Evolutionary conservation across 805 yeast species (phyloP), one percentile per base, ranked within the genome.

Genomic region (Maudiozyma saulgeensis): DNA sequence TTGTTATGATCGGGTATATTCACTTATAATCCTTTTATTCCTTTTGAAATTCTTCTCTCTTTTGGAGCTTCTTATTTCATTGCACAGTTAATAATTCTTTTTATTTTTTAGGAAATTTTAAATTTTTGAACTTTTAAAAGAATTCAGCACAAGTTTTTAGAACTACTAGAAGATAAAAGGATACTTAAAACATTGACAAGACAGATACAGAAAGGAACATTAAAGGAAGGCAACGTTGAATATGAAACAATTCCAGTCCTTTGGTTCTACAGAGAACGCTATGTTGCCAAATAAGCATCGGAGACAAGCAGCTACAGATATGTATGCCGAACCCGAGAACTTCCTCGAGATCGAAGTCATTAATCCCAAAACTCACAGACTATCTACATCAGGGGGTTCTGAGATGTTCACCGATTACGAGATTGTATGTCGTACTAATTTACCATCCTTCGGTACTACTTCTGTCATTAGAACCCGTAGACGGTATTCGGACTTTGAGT

Each of bases 271-370:
- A n/a, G 65, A 57, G 47, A 55, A 55, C 46, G 53, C 55, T 23
- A 51, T 51, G 13, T 46, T 56, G 12, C 51, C 59, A 18, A 58
- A 53, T 47, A 66, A 53, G 18, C 64, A 62, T 43, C 53, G 51
- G 35, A 76, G 73, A 51, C 91, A 84, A 64, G 75, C 87, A 3
- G 82, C 82, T 64, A 85, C 80, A 54, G 96, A 88, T 58, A 76
- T 86, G 41, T 93, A 93, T 62, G 96, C 95, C 0, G 95, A 86
- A 58, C 98, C 97, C 0, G 98, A 93, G 66, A 87, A 88, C 68
- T 87, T 89, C 61, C 75, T 91, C 40, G 99, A 91, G 68, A 81
- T 93, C 35, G 97, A 90, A 66, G 96, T 89, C 51, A 51, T 72
- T 49, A 54, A 60, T 43, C 68, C 69, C 1, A 57, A 50, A 44